Evolutionary conservation across 2,329 filamentous ascomycete genomes (phyloP), one percentile per base, ranked within the genome.

Genomic region (Microsporum canis): DNA sequence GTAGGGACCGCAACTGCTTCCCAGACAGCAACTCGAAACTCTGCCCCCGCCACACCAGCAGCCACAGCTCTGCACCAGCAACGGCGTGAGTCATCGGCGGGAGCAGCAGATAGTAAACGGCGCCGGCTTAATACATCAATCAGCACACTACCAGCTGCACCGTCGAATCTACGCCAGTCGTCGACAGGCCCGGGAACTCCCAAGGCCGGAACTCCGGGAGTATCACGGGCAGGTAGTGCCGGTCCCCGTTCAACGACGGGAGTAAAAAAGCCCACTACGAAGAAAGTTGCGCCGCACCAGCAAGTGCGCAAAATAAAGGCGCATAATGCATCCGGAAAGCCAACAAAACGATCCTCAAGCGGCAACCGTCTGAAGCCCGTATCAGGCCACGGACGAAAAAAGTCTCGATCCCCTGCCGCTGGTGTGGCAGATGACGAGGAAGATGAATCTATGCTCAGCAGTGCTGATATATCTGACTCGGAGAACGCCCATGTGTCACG

Each of bases 171-270:
- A 2, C 79, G 84, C 5, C 84, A 86, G 69, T 80, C 81, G 0
- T 86, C 83, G 0, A 73, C 84, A 10, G 84, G 83, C 0, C 84
- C 82, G 17, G 82, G 82, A n/a, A 86, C 84, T 0, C 84, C 84
- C 3, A 85, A 85, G 67, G 76, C 80, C 0, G 78, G 79, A 2
- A 85, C 83, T 0, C 77, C 77, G 3, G 71, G 67, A 0, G 70
- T 80, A 71, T 68, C 71, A 43, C 82, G 84, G n/a, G 81, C 82
- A 1, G 82, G 82, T 49, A 85, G 83, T 64, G 80, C 78, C 2
- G 82, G 82, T 10, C 83, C 84, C 7, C 76, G 77, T 41, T 63
- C 72, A 63, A 68, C 70, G 65, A 67, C 70, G 29, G 68, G 68
- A 2, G 69, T 69, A 33, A 80, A 80, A 66, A 77, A 80, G 63